phyloP scores from a whole-genome alignment of 352 stramenopile species.

The Pythium vanterpoolii region DNA sequence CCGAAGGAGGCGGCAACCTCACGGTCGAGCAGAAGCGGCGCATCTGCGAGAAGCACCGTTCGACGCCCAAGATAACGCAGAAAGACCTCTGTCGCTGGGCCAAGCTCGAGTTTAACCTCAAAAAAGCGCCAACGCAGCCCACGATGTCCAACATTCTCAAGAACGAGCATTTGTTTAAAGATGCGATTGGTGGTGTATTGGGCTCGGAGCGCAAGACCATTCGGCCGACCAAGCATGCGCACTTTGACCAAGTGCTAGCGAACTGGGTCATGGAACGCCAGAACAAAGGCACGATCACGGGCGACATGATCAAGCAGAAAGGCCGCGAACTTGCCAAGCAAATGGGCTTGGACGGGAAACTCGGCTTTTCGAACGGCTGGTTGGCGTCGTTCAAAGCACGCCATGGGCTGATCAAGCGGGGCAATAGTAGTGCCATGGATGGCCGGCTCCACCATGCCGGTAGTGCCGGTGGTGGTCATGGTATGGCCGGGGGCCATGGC shows the following conservation, averaged over 20 bases:
- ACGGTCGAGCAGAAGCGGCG: conserved; percentile 86
- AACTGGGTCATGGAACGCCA: conserved; percentile 90
- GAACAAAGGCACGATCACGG: conserved; percentile 87
- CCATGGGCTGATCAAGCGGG: conserved; percentile 75
- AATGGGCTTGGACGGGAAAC: conserved; percentile 77
- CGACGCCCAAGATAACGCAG: conserved; percentile 85
- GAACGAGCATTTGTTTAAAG: conserved; percentile 84
- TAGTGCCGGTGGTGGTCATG: not conserved
- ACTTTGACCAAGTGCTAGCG: conserved; percentile 82
- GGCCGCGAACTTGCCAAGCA: conserved; percentile 78
- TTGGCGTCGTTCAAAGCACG: conserved; percentile 82
- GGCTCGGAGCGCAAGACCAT: conserved; percentile 84
- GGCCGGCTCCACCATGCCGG: conserved; percentile 15
- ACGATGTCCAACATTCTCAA: conserved; percentile 87
- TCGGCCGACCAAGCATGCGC: conserved; percentile 62
- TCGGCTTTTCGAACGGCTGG: conserved; percentile 87
- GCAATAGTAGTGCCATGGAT: conserved; percentile 26
- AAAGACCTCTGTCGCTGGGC: conserved; percentile 86
- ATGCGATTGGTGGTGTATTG: conserved; percentile 76
- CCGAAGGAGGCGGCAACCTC: conserved; percentile 71
- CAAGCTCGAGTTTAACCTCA: conserved; percentile 87
- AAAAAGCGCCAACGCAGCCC: conserved; percentile 74
- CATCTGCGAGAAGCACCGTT: conserved; percentile 86
- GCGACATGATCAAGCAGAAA: conserved; percentile 87
- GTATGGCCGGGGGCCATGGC: not conserved